These are phyloP conservation scores for Tricholoma bakamatsutake DNA, from an alignment of 768 basidiomycete genomes.

Conservation along the genomic window DNA sequence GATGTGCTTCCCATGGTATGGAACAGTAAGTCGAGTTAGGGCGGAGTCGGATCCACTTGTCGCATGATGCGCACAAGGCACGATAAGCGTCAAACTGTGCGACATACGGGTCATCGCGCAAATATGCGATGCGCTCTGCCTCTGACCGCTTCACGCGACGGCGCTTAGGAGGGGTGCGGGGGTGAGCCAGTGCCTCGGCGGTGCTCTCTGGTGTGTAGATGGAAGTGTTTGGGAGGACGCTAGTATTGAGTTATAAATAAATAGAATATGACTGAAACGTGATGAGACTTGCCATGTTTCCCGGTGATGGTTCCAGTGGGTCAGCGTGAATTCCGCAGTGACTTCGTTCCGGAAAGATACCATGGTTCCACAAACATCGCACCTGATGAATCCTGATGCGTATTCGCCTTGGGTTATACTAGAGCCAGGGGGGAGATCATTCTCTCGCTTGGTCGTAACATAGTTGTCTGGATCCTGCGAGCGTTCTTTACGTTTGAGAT, in stretches of 20 bases:
- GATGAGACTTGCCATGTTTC: conserved; percentile 40
- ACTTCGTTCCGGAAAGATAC: conserved; percentile 64
- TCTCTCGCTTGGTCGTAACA: not conserved
- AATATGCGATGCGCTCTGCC: conserved; percentile 71
- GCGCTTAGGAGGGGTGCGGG: conserved; percentile 42
- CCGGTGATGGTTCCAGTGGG: conserved; percentile 67
- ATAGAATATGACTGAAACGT: not conserved
- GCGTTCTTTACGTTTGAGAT: conserved; percentile 23
- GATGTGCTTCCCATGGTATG: conserved; percentile 82
- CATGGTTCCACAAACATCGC: conserved; percentile 53
- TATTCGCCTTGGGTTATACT: conserved; percentile 40
- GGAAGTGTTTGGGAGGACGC: not conserved
- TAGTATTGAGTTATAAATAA: not conserved
- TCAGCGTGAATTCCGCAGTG: conserved; percentile 56
- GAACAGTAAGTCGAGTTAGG: conserved; percentile 84
- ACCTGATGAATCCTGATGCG: conserved; percentile 58
- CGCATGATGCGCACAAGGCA: conserved; percentile 72
- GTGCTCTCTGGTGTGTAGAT: conserved; percentile 37
- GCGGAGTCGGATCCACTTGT: conserved; percentile 79
- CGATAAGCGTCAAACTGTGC: conserved; percentile 75
- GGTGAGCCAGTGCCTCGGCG: conserved; percentile 36
- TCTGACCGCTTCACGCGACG: conserved; percentile 73
- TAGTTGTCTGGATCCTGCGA: conserved; percentile 8
- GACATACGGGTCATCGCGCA: conserved; percentile 67
- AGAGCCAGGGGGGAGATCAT: conserved; percentile 5